phyloP scores from a whole-genome alignment of 805 yeast species.

The Allodekkera sacchari region DNA sequence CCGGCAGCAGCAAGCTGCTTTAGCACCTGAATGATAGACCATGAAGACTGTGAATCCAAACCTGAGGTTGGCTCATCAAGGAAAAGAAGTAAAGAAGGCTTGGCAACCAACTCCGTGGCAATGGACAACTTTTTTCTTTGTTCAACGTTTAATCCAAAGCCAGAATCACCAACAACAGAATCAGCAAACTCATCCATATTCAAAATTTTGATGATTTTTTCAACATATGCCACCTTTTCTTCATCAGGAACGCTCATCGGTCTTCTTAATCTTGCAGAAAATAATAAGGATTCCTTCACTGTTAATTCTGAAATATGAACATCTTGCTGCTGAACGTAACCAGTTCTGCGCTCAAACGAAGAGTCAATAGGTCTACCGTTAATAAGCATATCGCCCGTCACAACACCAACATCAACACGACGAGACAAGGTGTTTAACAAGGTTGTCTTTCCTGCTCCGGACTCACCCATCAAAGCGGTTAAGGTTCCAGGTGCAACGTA shows the following conservation, averaged over 20 bases:
- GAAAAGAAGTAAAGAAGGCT: conserved; percentile 43
- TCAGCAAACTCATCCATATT: conserved; percentile 40
- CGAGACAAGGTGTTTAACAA: conserved; percentile 44
- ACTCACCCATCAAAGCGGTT: conserved; percentile 58
- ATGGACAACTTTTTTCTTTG: conserved; percentile 46
- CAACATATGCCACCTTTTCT: conserved; percentile 38
- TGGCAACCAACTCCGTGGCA: conserved; percentile 49
- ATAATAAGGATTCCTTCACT: conserved; percentile 41
- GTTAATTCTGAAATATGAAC: conserved; percentile 41
- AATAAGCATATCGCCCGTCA: conserved; percentile 49
- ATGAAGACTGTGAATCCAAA: conserved; percentile 49
- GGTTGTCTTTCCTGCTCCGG: conserved; percentile 61
- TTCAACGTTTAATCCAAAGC: conserved; percentile 45
- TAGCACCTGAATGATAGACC: conserved; percentile 48
- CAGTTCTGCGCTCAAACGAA: conserved; percentile 46
- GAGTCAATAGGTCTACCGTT: conserved; percentile 40
- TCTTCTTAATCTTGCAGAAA: conserved; percentile 43
- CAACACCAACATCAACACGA: conserved; percentile 42
- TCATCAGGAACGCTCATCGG: conserved; percentile 29
- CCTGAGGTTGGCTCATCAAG: conserved; percentile 59
- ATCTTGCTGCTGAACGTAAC: conserved; percentile 52
- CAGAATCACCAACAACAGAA: conserved; percentile 39
- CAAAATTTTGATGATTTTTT: conserved; percentile 30
- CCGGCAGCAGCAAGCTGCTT: conserved; percentile 43
- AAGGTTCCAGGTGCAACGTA: conserved; percentile 44